A percentile compares a stretch with the other conserved stretches of the same genome.
These are phyloP conservation scores for Rhizomucor miehei DNA, from an alignment of 371 early-diverging fungal species.

Conservation along the genomic window DNA sequence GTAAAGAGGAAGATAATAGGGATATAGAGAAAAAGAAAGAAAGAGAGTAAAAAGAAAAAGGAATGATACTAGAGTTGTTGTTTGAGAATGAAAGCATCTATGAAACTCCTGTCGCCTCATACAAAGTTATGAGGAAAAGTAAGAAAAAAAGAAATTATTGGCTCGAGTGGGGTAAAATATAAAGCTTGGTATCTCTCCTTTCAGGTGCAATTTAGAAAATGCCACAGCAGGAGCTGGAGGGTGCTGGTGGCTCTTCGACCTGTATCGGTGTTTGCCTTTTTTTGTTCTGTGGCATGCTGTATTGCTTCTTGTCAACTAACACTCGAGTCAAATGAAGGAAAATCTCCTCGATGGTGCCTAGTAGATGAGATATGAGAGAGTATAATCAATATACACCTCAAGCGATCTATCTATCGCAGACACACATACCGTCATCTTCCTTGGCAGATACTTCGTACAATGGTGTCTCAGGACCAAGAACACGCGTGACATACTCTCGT, in stretches of 20 bases:
- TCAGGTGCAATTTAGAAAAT: constrained; percentile 10
- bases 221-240: constrained; percentile 40
- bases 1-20: too few relatives aligned
- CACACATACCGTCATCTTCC: constrained; percentile 61
- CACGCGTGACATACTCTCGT: constrained; percentile 57
- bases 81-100: neutral
- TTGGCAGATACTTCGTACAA: constrained; percentile 73
- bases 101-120: too few relatives aligned
- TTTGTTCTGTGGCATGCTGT: constrained; percentile 27
- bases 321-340: constrained; percentile 59
- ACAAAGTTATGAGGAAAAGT: neutral
- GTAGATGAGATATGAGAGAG: constrained; percentile 1
- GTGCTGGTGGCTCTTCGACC: constrained; percentile 35
- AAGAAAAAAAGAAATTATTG: constrained; percentile 3
- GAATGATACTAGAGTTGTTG: neutral
- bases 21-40: too few relatives aligned
- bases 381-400: too few relatives aligned
- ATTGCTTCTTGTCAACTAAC: constrained; percentile 57
- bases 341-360: constrained; percentile 57
- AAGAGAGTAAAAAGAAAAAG: too few relatives aligned
- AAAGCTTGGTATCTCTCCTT: neutral
- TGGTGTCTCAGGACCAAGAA: constrained; percentile 55
- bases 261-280: constrained; percentile 27
- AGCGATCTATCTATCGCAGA: too few relatives aligned
- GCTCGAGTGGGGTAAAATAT: constrained; percentile 2